phyloP scores from a whole-genome alignment of 2,329 filamentous ascomycete species.

The Volutella citrinella region DNA sequence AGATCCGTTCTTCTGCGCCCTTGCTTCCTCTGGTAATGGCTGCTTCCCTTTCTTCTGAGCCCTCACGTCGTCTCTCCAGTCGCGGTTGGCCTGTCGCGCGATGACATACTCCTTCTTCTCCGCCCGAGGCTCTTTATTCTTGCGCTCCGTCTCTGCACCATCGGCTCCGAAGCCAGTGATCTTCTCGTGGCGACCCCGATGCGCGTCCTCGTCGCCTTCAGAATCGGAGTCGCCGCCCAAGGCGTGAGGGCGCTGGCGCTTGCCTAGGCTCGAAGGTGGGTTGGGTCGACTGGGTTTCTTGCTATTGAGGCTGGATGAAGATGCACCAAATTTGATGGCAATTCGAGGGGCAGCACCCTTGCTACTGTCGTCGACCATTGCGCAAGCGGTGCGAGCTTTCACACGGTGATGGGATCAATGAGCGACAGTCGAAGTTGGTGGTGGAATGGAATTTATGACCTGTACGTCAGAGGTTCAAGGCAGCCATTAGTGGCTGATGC shows the following conservation, averaged over 20 bases:
- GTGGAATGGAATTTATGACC: no score
- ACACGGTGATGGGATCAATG: no score
- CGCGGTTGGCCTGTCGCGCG: slow-evolving; percentile 53
- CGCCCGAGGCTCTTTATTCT: slow-evolving; percentile 24
- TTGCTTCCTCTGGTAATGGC: slow-evolving; percentile 55
- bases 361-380: slow-evolving; percentile 25
- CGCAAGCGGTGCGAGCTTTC: no score
- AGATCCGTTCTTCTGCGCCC: slow-evolving; percentile 36
- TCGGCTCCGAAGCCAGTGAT: slow-evolving; percentile 51
- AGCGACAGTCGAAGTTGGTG: no score
- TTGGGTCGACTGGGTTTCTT: slow-evolving; percentile 29
- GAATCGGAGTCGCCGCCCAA: slow-evolving; percentile 42
- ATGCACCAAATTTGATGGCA: slow-evolving; percentile 46
- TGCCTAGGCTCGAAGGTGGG: slow-evolving; percentile 45
- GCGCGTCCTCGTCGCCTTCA: slow-evolving; percentile 35
- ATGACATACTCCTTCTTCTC: slow-evolving; percentile 52
- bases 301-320: slow-evolving; percentile 25
- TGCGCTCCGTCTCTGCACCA: slow-evolving; percentile 38
- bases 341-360: slow-evolving; percentile 35
- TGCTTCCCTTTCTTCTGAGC: slow-evolving; percentile 50
- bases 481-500: no score
- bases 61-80: slow-evolving; percentile 58
- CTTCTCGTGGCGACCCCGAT: slow-evolving; percentile 37
- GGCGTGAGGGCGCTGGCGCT: slow-evolving; percentile 43
- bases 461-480: no score